Conservation (phyloP, 1,284 basidiomycete species). For the Puccinia horiana region DNA sequence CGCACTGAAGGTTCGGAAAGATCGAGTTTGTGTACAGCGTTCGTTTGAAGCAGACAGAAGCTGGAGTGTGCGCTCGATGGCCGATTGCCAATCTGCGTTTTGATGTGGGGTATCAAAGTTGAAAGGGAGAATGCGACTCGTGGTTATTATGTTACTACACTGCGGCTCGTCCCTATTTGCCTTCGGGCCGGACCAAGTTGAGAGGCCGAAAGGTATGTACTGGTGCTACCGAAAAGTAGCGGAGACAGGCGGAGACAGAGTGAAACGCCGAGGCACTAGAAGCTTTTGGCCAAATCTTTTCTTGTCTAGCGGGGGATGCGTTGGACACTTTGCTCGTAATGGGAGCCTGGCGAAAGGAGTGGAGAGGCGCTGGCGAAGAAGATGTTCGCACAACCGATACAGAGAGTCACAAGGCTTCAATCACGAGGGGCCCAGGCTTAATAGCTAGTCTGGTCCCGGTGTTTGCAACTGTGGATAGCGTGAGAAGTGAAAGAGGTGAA, state of each 20-base stretch:
- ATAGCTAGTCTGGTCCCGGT: neutral
- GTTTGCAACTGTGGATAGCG: neutral
- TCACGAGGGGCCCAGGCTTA: neutral
- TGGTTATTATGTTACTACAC: neutral
- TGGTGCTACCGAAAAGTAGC: neutral
- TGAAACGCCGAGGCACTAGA: neutral
- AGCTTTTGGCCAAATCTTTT: neutral
- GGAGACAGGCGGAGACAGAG: slow-evolving; percentile 5
- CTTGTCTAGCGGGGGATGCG: neutral
- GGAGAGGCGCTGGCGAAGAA: neutral
- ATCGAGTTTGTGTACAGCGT: neutral
- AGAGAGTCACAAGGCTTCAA: neutral
- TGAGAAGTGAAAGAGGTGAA: neutral
- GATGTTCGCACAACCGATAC: neutral
- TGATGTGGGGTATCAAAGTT: neutral
- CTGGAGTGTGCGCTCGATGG: neutral
- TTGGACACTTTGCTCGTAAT: neutral
- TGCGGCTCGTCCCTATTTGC: neutral
- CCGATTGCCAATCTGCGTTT: neutral
- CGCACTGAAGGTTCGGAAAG: neutral
- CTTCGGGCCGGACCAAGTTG: neutral
- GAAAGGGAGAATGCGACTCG: neutral
- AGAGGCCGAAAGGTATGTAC: neutral
- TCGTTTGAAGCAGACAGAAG: neutral
- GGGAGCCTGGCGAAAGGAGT: neutral